phyloP scores from a whole-genome alignment of 129 eudicot genomes.

The Smallanthus sonchifolius region DNA sequence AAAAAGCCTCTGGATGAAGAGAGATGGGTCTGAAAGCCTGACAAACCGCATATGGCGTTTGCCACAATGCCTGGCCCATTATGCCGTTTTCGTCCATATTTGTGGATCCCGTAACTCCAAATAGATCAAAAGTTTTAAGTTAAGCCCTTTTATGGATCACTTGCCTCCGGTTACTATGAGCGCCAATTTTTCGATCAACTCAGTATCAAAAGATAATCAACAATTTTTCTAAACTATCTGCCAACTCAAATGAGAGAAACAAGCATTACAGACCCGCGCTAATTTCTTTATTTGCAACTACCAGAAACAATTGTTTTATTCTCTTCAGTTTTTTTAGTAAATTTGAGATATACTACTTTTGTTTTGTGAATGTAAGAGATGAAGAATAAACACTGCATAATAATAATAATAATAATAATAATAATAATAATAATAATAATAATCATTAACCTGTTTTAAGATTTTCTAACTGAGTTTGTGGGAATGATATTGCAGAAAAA shows the following conservation, averaged over 20 bases:
- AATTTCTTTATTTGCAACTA: not conserved
- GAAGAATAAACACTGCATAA: not conserved
- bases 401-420: not conserved
- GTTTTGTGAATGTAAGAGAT: not conserved
- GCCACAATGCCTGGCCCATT: too few species aligned
- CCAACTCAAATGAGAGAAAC: not conserved
- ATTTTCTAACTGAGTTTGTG: not conserved
- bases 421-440: not conserved
- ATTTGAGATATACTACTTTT: not conserved
- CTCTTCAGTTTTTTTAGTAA: not conserved
- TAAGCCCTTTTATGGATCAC: too few species aligned
- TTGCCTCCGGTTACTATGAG: not conserved
- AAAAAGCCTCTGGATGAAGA: too few species aligned
- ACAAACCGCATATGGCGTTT: too few species aligned
- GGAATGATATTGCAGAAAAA: conserved; percentile 52
- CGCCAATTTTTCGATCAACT: not conserved
- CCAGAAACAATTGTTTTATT: not conserved
- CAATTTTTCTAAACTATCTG: not conserved
- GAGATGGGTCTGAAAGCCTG: too few species aligned
- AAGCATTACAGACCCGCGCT: not conserved
- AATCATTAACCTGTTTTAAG: not conserved
- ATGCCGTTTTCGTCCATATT: too few species aligned
- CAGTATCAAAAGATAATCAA: not conserved
- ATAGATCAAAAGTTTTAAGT: too few species aligned
- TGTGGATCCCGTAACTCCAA: too few species aligned